Conservation (phyloP, 306 rosid genomes). For the Alnus rubra region DNA sequence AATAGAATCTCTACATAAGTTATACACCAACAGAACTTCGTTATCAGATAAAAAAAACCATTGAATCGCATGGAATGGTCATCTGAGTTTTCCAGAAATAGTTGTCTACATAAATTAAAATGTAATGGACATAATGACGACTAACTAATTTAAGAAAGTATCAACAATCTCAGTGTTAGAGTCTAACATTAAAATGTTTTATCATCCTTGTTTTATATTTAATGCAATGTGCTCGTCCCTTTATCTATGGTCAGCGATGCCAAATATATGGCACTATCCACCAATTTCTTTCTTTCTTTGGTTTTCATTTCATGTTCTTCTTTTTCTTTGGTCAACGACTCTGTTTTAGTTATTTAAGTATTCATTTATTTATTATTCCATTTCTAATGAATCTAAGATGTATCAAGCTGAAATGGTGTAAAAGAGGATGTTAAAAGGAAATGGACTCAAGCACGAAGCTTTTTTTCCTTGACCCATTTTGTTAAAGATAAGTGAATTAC, state of each 20-base stretch:
- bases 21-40: background rate
- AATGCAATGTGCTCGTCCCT: background rate
- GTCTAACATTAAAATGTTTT: background rate
- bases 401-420: background rate
- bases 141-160: background rate
- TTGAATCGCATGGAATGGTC: background rate
- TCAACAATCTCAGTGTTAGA: background rate
- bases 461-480: background rate
- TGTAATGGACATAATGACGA: background rate
- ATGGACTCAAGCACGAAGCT: background rate
- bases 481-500: background rate
- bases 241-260: background rate
- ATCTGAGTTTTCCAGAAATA: background rate
- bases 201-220: too few species aligned
- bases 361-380: background rate
- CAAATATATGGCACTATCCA: background rate
- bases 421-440: background rate
- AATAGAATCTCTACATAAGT: background rate
- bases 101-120: background rate
- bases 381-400: background rate
- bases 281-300: background rate
- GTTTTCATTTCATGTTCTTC: background rate
- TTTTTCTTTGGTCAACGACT: background rate
- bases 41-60: background rate
- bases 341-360: background rate